Conservation (phyloP, 1,139 yeast species). For the Geotrichum siamense region DNA sequence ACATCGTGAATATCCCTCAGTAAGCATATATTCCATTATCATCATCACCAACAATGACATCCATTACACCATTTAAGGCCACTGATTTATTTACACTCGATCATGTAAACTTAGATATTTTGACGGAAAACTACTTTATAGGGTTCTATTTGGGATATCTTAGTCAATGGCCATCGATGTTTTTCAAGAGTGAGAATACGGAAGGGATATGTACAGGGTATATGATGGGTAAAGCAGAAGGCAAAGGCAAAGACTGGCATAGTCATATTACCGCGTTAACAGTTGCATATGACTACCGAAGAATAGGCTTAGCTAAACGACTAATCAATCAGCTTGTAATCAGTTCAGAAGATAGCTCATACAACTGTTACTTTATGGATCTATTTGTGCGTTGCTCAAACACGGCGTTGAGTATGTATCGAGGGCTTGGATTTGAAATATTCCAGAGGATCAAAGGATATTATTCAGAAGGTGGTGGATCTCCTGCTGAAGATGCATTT, state of each 20-base stretch:
- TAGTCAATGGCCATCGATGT: conserved; percentile 79
- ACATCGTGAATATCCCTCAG: no score
- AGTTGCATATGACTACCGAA: conserved; percentile 69
- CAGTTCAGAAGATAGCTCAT: conserved; percentile 50
- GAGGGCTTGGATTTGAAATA: conserved; percentile 76
- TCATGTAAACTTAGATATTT: conserved; percentile 72
- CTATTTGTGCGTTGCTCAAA: conserved; percentile 86
- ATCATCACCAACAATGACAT: conserved; percentile 70
- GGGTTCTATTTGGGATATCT: conserved; percentile 81
- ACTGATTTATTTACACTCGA: conserved; percentile 71
- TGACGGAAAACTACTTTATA: conserved; percentile 84
- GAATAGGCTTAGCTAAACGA: conserved; percentile 71
- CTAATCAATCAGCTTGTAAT: conserved; percentile 68
- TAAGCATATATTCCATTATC: no score
- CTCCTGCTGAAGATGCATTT: conserved; percentile 71
- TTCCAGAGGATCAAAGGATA: conserved; percentile 87
- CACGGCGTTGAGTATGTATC: conserved; percentile 71
- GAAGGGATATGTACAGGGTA: conserved; percentile 31
- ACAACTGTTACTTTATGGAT: conserved; percentile 73
- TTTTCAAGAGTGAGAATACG: conserved; percentile 61
- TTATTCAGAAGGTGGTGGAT: conserved; percentile 51
- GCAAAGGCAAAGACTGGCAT: conserved; percentile 80
- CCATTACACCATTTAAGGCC: conserved; percentile 76
- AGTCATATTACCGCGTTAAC: conserved; percentile 97
- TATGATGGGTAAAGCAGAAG: conserved; percentile 96